Percentiles rank a stretch among this genome's conserved stretches.
Evolutionary conservation across 179 eudicot genomes (phyloP).

Genomic region (Vitellaria paradoxa): DNA sequence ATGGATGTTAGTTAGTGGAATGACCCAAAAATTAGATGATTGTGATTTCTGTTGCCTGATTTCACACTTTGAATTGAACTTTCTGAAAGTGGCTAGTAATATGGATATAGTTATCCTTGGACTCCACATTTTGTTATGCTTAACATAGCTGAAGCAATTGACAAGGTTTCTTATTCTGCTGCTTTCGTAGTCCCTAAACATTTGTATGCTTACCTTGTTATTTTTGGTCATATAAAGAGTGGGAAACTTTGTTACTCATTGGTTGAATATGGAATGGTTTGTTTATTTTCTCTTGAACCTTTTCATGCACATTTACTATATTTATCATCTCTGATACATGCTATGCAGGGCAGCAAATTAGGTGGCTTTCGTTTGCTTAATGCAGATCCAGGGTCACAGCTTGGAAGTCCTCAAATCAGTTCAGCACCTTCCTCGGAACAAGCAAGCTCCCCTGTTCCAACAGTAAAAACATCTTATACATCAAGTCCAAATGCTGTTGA

Average conservation of each 20-base stretch:
- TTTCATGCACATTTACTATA: not conserved
- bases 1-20: not conserved
- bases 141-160: not conserved
- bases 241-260: not conserved
- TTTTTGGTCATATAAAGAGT: slow-evolving; percentile 1
- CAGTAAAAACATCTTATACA: slow-evolving; percentile 13
- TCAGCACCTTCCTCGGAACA: slow-evolving; percentile 12
- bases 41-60: not conserved
- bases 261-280: not conserved
- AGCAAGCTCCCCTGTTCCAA: not conserved
- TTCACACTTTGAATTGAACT: not conserved
- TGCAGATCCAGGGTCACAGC: slow-evolving; percentile 14
- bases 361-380: slow-evolving; percentile 11
- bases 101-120: not conserved
- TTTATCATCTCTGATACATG: not conserved
- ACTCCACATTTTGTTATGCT: not conserved
- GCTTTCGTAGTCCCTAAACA: not conserved
- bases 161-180: not conserved
- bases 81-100: not conserved
- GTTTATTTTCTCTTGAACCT: not conserved
- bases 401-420: slow-evolving; percentile 11
- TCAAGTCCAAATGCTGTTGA: slow-evolving; percentile 14
- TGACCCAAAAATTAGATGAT: not conserved
- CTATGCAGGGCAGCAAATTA: slow-evolving; percentile 14
- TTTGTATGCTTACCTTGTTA: not conserved